Percentiles rank a stretch among this genome's conserved stretches.
Conservation (phyloP, 2,329 filamentous ascomycete genomes). For the Colletotrichum tropicale region DNA sequence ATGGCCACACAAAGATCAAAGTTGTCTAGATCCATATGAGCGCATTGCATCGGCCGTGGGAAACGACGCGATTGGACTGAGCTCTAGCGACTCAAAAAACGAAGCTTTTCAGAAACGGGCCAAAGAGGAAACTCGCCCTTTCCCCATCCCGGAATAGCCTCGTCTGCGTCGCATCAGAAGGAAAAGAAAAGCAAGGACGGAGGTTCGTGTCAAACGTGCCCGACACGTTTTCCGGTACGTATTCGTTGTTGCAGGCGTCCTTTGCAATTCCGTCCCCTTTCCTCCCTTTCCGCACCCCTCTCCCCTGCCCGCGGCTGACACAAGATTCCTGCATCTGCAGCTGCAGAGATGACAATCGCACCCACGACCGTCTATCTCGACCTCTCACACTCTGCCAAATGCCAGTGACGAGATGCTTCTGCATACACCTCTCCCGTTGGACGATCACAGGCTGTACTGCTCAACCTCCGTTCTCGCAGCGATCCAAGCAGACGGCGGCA, state of each 20-base stretch:
- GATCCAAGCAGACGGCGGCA: neutral
- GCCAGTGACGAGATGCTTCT: neutral
- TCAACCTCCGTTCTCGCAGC: neutral
- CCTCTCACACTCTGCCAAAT: neutral
- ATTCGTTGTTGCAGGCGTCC: neutral
- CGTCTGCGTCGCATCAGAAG: neutral
- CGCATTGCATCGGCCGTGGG: neutral
- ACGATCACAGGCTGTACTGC: neutral
- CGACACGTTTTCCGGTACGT: neutral
- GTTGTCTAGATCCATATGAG: neutral
- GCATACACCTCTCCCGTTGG: neutral
- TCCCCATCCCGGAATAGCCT: neutral
- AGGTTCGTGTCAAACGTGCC: neutral
- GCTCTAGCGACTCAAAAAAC: neutral
- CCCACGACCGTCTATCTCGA: neutral
- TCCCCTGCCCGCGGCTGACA: neutral
- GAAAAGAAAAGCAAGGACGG: neutral
- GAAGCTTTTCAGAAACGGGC: neutral
- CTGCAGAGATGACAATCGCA: neutral
- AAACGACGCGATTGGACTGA: neutral
- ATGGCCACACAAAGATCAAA: neutral
- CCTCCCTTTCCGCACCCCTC: neutral
- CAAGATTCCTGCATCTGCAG: neutral
- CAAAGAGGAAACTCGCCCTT: neutral
- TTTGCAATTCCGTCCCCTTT: neutral